Evolutionary conservation across 1,284 basidiomycete genomes (phyloP).

Genomic region (Marasmius fiardii): DNA sequence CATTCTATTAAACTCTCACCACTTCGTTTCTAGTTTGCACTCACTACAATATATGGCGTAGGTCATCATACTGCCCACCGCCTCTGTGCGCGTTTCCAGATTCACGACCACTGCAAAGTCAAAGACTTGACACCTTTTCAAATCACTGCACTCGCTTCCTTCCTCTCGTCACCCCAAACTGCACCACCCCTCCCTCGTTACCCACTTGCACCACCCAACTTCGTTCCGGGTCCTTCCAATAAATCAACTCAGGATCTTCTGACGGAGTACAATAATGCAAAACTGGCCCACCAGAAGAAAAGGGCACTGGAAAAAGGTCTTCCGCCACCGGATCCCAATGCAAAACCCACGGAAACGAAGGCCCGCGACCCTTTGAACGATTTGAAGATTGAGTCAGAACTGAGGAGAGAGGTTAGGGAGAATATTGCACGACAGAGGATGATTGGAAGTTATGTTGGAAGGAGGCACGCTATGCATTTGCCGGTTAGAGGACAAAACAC

Average conservation of each 20-base stretch:
- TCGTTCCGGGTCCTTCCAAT: conserved; percentile 43
- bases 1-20: not conserved
- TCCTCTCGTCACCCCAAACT: conserved; percentile 81
- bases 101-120: conserved; percentile 80
- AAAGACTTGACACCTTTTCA: conserved; percentile 76
- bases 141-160: conserved; percentile 81
- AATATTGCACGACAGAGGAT: conserved; percentile 88
- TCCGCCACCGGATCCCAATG: conserved; percentile 7
- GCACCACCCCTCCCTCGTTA: conserved; percentile 57
- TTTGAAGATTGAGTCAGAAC: conserved; percentile 80
- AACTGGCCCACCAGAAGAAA: conserved; percentile 22
- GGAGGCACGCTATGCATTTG: conserved; percentile 83
- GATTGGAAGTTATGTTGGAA: conserved; percentile 87
- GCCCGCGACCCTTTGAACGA: conserved; percentile 59
- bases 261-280: conserved; percentile 29
- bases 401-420: conserved; percentile 75
- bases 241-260: conserved; percentile 41
- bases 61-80: conserved; percentile 71
- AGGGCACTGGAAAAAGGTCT: conserved; percentile 14
- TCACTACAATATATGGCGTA: conserved; percentile 84
- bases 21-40: conserved; percentile 61
- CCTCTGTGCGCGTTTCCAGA: conserved; percentile 84
- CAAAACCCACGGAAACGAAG: conserved; percentile 12
- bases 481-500: conserved; percentile 92
- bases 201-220: conserved; percentile 57